Evolutionary conservation across 495 filamentous ascomycete genomes (phyloP).

Genomic region (Hypoxylon trugodes): DNA sequence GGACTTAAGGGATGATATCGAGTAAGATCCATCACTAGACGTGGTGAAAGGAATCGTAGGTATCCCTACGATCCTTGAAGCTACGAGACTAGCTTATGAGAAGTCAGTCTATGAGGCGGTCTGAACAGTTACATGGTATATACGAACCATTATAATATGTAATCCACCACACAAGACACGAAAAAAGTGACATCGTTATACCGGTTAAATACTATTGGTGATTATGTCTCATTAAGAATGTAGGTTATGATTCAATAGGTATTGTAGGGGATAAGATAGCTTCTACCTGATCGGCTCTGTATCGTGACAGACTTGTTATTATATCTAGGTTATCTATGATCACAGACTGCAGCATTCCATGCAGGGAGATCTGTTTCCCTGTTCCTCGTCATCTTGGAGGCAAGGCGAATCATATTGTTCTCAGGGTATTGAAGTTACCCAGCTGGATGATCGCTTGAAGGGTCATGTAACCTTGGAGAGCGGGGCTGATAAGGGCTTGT

Average conservation of each 20-base stretch:
- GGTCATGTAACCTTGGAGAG: slow-evolving; percentile 34
- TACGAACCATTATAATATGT: slow-evolving; percentile 28
- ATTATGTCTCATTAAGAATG: background rate
- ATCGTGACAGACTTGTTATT: background rate
- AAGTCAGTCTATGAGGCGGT: slow-evolving; percentile 2
- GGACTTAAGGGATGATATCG: slow-evolving; percentile 42
- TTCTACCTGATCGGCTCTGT: background rate
- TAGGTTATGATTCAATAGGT: background rate
- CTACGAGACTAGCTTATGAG: slow-evolving; percentile 8
- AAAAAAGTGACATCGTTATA: slow-evolving; percentile 3
- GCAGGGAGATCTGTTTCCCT: slow-evolving; percentile 6
- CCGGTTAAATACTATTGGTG: background rate
- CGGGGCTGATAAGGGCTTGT: slow-evolving; percentile 32
- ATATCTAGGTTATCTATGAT: slow-evolving; percentile 10
- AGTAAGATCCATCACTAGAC: slow-evolving; percentile 38
- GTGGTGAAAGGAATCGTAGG: slow-evolving; percentile 50
- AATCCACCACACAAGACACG: slow-evolving; percentile 9
- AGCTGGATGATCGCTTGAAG: slow-evolving; percentile 12
- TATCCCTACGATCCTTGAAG: slow-evolving; percentile 43
- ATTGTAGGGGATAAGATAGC: background rate
- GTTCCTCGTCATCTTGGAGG: slow-evolving; percentile 6
- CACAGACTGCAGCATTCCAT: background rate
- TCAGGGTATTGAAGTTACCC: slow-evolving; percentile 9
- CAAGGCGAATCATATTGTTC: slow-evolving; percentile 28
- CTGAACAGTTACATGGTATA: background rate